A percentile compares a stretch with the other conserved stretches of the same genome.
phyloP scores from a whole-genome alignment of 495 filamentous ascomycete species.

The Jackrogersella minutella region DNA sequence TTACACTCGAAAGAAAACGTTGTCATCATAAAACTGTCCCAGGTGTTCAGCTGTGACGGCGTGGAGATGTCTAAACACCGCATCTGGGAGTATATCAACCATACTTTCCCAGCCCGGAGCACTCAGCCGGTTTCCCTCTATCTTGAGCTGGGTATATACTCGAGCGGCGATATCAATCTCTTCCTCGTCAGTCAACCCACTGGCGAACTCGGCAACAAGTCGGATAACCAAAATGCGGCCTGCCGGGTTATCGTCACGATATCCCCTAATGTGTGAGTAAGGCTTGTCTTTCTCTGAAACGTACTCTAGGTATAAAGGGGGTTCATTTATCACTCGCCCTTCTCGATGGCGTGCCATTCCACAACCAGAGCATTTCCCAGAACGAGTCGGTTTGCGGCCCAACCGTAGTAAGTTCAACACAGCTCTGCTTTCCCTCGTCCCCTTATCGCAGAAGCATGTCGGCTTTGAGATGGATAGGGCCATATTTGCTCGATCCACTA shows the following conservation, averaged over 20 bases:
- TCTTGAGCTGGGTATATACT: slow-evolving; percentile 27
- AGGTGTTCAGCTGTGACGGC: slow-evolving; percentile 7
- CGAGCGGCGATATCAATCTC: slow-evolving; percentile 7
- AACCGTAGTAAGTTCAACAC: background rate
- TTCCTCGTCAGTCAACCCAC: slow-evolving; percentile 10
- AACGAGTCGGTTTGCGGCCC: slow-evolving; percentile 4
- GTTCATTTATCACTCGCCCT: background rate
- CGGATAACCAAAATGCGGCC: slow-evolving; percentile 11
- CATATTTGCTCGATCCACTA: background rate
- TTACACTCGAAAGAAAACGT: no score
- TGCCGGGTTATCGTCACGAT: slow-evolving; percentile 14
- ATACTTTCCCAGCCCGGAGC: background rate
- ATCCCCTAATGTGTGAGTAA: slow-evolving; percentile 2
- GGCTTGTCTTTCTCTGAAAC: background rate
- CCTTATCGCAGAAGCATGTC: background rate
- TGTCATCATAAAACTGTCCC: background rate
- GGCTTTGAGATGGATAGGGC: background rate
- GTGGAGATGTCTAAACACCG: background rate
- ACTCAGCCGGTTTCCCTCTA: slow-evolving; percentile 20
- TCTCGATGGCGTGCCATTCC: slow-evolving; percentile 5
- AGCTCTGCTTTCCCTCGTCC: background rate
- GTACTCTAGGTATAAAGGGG: background rate
- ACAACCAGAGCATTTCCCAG: slow-evolving; percentile 23
- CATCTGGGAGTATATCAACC: background rate
- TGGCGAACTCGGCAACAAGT: slow-evolving; percentile 1